Evolutionary conservation across 1,139 yeast species (phyloP).

Genomic region (Geotrichum siamense): DNA sequence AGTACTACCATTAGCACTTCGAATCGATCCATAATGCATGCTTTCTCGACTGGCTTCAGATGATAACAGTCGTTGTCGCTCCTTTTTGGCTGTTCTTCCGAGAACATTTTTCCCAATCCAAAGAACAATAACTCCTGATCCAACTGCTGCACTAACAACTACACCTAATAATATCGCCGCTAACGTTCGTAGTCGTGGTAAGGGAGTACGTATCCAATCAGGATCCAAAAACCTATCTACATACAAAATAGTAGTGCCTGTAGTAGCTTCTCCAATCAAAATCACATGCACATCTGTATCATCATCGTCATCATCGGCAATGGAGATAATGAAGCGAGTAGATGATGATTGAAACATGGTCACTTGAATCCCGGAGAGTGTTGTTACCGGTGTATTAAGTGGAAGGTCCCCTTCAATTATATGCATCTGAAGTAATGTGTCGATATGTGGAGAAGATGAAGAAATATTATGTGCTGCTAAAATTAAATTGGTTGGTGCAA

Average conservation of each 20-base stretch:
- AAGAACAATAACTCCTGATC: slow-evolving; percentile 21
- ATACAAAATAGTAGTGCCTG: slow-evolving; percentile 50
- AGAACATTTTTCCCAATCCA: slow-evolving; percentile 5
- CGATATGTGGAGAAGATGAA: slow-evolving; percentile 39
- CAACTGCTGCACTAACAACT: slow-evolving; percentile 33
- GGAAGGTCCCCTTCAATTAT: slow-evolving; percentile 51
- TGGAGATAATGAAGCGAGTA: background rate
- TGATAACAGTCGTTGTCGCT: background rate
- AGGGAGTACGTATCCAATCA: slow-evolving; percentile 45
- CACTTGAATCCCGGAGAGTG: background rate
- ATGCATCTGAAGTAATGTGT: slow-evolving; percentile 58
- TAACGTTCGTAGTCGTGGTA: slow-evolving; percentile 28
- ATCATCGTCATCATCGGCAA: slow-evolving; percentile 20
- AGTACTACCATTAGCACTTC: background rate
- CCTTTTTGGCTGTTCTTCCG: background rate
- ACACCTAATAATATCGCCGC: slow-evolving; percentile 34
- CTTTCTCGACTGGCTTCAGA: background rate
- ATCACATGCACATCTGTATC: slow-evolving; percentile 25
- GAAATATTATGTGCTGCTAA: slow-evolving; percentile 50
- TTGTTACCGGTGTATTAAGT: background rate
- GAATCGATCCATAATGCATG: background rate
- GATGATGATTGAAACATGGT: background rate
- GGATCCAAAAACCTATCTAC: slow-evolving; percentile 64
- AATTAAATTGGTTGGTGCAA: slow-evolving; percentile 64
- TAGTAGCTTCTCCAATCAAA: background rate